Percentiles rank a stretch among this genome's conserved stretches.
Evolutionary conservation across 306 rosid species (phyloP).

Genomic region (Prunus armeniaca): DNA sequence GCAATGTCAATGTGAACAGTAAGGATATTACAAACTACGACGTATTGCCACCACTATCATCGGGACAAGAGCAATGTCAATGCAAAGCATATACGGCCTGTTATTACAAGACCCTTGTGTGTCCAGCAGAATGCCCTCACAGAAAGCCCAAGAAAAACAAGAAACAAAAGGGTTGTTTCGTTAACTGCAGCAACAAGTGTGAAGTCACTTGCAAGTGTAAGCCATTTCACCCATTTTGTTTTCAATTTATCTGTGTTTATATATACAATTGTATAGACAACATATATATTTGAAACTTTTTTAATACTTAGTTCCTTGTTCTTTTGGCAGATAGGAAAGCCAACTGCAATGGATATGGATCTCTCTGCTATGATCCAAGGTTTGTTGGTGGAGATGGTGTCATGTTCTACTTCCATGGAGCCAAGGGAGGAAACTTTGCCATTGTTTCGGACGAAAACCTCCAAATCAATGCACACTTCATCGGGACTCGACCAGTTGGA

Average conservation of each 20-base stretch:
- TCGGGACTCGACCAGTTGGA: constrained; percentile 66
- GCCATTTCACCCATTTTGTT: not conserved
- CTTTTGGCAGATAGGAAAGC: constrained; percentile 50
- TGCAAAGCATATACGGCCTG: constrained; percentile 44
- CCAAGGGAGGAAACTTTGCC: constrained; percentile 70
- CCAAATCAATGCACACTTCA: constrained; percentile 79
- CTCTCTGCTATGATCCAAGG: constrained; percentile 80
- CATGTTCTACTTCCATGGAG: constrained; percentile 85
- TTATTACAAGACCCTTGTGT: constrained; percentile 39
- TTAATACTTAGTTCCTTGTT: not conserved
- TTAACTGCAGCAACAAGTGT: constrained; percentile 67
- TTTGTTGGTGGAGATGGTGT: constrained; percentile 80
- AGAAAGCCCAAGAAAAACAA: constrained; percentile 79
- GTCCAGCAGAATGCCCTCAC: constrained; percentile 50
- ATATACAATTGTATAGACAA: no score
- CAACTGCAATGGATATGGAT: constrained; percentile 70
- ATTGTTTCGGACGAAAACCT: constrained; percentile 53
- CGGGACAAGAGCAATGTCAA: constrained; percentile 53
- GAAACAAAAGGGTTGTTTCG: constrained; percentile 60
- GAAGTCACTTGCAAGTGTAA: constrained; percentile 86
- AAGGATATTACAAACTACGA: constrained; percentile 19
- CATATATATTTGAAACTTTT: no score
- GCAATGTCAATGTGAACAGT: not conserved
- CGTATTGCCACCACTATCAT: constrained; percentile 16
- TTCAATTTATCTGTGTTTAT: not conserved